Base-by-base conservation (phyloP, 78 protist genomes). In the Planoprotostelium fungivorum region DNA sequence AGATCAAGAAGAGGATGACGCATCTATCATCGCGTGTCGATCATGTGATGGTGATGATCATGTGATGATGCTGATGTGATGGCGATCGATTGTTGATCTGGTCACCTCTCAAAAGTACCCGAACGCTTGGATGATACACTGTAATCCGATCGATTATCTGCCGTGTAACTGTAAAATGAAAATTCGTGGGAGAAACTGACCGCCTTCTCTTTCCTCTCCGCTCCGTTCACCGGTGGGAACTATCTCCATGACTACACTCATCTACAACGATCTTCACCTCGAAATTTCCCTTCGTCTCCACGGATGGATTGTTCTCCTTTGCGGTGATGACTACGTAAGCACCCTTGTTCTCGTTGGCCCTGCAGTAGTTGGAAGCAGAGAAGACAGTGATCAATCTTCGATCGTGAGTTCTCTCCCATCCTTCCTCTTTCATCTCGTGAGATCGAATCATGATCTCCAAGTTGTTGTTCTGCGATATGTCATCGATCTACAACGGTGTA, bases 281-380 rank as follows among this genome's bases (percentile, higher is more conserved):
- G 31, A 51, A 51, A 51, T 51, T 51, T 51, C 73, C 16, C 16
- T 51, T 51, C 73, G 73, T 25, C 5, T 51, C 31, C 73, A 16
- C 5, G 5, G 5, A 51, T 51, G 31, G 31, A 25, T 51, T 16
- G 34, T 85, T 85, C 16, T 85, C 87, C 87, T 85, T 85, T 85
- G 87, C 35, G 16, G 37, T 37, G 37, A 36, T 36, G 87, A 85
- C 87, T 36, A 85, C 87, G 16, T 36, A 95, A n/a, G 99, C 98
- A 37, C 98, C 99, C 90, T 97, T 96, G 94, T 98, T 98, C 87
- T 98, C 98, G 89, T 94, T 88, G 88, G 89, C 94, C 84, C 91
- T 93, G 86, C 99, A 98, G 90, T 98, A 98, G 84, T 98, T 98
- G 29, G 99, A 98, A 0, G 99, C 99, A 10, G 97, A 93, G 95